These are phyloP conservation scores for Aspergillus carbonarius DNA, from an alignment of 2,329 filamentous ascomycete genomes.

Conservation along the genomic window DNA sequence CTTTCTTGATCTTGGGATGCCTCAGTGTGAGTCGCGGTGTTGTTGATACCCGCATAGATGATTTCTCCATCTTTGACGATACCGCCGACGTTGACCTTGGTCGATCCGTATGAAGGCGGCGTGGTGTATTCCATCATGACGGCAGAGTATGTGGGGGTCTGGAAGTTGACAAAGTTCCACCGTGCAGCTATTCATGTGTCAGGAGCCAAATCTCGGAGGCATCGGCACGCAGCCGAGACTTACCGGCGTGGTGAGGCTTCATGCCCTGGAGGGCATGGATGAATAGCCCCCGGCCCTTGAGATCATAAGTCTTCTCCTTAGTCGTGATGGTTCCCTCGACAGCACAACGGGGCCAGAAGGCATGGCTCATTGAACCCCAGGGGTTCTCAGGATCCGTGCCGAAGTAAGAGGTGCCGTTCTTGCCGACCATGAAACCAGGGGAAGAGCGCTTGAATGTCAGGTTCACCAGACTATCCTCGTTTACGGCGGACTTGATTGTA, in stretches of 20 bases:
- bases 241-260: conserved; percentile 95
- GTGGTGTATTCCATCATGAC: conserved; percentile 96
- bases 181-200: conserved; percentile 57
- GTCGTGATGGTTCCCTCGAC: conserved; percentile 83
- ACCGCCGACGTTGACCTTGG: conserved; percentile 77
- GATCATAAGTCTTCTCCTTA: conserved; percentile 74
- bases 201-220: conserved; percentile 1
- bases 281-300: conserved; percentile 77
- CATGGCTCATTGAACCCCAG: conserved; percentile 90
- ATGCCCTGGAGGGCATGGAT: conserved; percentile 90
- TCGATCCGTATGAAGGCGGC: conserved; percentile 86
- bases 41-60: conserved; percentile 66
- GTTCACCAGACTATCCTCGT: conserved; percentile 79
- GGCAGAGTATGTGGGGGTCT: conserved; percentile 81
- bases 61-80: conserved; percentile 80
- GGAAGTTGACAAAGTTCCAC: conserved; percentile 95
- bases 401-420: conserved; percentile 78
- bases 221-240: conserved; percentile 19
- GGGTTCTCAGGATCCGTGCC: conserved; percentile 83
- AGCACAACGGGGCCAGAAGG: conserved; percentile 87
- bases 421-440: conserved; percentile 81
- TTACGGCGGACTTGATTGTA: conserved; percentile 85
- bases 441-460: conserved; percentile 72
- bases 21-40: conserved; percentile 67
- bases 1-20: conserved; percentile 71